phyloP scores from a whole-genome alignment of 345 rosid genomes.

The Anacardium occidentale region DNA sequence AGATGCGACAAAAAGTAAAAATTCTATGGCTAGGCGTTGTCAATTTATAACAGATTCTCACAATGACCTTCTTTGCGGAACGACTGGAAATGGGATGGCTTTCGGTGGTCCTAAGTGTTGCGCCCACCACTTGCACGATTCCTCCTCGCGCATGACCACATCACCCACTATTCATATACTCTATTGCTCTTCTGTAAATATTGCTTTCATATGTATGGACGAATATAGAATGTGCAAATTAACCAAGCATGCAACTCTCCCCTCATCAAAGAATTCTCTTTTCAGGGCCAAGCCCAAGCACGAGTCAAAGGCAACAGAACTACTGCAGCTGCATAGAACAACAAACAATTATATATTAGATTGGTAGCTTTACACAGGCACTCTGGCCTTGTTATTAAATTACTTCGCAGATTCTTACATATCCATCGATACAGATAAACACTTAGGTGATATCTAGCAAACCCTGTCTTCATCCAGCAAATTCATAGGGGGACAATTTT shows the following conservation, averaged over 20 bases:
- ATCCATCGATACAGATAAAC: background rate
- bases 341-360: background rate
- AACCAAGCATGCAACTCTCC: background rate
- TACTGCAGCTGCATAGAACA: background rate
- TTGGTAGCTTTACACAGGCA: background rate
- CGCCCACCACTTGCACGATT: slow-evolving; percentile 49
- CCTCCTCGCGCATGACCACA: slow-evolving; percentile 15
- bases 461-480: background rate
- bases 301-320: background rate
- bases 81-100: slow-evolving; percentile 43
- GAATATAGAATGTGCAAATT: slow-evolving; percentile 12
- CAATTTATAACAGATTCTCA: slow-evolving; percentile 39
- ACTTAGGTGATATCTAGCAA: background rate
- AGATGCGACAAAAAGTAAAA: slow-evolving; percentile 19
- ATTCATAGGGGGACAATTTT: background rate
- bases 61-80: slow-evolving; percentile 35
- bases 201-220: slow-evolving; percentile 8
- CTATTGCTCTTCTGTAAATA: slow-evolving; percentile 9
- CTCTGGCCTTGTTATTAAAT: background rate
- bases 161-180: slow-evolving; percentile 12
- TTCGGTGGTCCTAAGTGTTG: slow-evolving; percentile 47
- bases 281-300: background rate
- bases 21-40: slow-evolving; percentile 13
- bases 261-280: background rate
- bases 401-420: background rate